These are phyloP conservation scores for Amanita brunnescens DNA, from an alignment of 768 basidiomycete genomes.

Conservation along the genomic window DNA sequence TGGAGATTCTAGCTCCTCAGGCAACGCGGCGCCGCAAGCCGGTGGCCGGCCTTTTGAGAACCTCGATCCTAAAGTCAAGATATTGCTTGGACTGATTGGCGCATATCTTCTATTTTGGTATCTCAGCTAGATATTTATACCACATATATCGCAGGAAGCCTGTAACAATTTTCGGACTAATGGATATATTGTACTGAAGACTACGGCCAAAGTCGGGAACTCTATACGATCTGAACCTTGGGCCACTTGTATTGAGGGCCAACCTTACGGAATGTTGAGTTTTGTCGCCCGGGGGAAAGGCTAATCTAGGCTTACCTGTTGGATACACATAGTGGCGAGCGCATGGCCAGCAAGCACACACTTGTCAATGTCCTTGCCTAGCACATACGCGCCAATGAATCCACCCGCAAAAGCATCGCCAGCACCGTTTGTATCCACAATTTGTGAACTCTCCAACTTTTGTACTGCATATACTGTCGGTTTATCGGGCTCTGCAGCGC, in stretches of 20 bases:
- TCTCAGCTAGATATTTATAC: conserved; percentile 21
- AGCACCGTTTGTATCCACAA: conserved; percentile 97
- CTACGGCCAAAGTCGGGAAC: background rate
- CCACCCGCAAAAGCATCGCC: conserved; percentile 98
- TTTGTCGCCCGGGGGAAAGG: background rate
- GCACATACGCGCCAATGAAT: conserved; percentile 79
- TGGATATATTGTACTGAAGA: background rate
- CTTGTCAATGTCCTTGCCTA: conserved; percentile 72
- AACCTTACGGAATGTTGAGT: conserved; percentile 21
- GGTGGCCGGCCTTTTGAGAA: conserved; percentile 15
- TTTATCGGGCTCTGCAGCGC: conserved; percentile 44
- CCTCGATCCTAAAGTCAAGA: conserved; percentile 59
- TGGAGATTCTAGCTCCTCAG: conserved; percentile 36
- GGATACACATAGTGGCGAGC: conserved; percentile 78
- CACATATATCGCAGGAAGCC: background rate
- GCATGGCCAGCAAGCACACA: conserved; percentile 81
- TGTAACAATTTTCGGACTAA: background rate
- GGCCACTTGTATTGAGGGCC: conserved; percentile 48
- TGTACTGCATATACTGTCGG: conserved; percentile 52
- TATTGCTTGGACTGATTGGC: conserved; percentile 52
- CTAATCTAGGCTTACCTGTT: conserved; percentile 42
- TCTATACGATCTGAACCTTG: conserved; percentile 32
- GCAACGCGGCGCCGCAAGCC: conserved; percentile 15
- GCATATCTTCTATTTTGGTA: conserved; percentile 58
- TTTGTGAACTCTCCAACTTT: conserved; percentile 48